Conservation (phyloP, 352 stramenopile species). For the Pythium utonaiense region DNA sequence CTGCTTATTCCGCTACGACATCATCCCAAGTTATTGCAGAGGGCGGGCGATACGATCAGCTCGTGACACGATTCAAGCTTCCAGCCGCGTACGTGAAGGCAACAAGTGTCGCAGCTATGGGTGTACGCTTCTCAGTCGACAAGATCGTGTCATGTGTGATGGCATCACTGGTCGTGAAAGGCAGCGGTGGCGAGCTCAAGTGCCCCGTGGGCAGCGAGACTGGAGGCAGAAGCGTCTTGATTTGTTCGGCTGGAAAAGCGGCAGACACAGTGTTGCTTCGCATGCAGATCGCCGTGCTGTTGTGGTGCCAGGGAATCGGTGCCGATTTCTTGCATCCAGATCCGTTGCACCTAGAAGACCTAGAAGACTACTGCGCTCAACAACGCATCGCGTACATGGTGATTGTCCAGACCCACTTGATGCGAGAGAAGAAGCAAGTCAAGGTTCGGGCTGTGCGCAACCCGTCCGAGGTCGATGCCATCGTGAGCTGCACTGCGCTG, state of each 20-base stretch:
- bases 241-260: constrained; percentile 75
- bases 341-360: constrained; percentile 67
- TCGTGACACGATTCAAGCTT: constrained; percentile 83
- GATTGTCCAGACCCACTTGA: constrained; percentile 82
- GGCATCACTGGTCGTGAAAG: constrained; percentile 36
- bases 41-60: constrained; percentile 75
- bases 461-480: constrained; percentile 59
- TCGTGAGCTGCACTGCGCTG: constrained; percentile 59
- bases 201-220: constrained; percentile 9
- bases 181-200: constrained; percentile 11
- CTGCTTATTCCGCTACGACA: constrained; percentile 29
- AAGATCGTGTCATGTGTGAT: constrained; percentile 79
- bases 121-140: constrained; percentile 82
- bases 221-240: constrained; percentile 50
- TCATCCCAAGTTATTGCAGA: constrained; percentile 75
- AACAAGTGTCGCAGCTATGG: constrained; percentile 69
- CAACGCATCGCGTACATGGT: constrained; percentile 82
- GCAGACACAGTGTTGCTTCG: constrained; percentile 69
- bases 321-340: constrained; percentile 86
- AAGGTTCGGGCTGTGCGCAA: constrained; percentile 76
- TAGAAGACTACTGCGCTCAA: constrained; percentile 80
- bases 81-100: constrained; percentile 73
- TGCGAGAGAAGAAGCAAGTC: constrained; percentile 81
- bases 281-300: constrained; percentile 73
- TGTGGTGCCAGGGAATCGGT: constrained; percentile 69